Evolutionary conservation across 164 flowering plant genomes (phyloP).

Genomic region (Sedum album): DNA sequence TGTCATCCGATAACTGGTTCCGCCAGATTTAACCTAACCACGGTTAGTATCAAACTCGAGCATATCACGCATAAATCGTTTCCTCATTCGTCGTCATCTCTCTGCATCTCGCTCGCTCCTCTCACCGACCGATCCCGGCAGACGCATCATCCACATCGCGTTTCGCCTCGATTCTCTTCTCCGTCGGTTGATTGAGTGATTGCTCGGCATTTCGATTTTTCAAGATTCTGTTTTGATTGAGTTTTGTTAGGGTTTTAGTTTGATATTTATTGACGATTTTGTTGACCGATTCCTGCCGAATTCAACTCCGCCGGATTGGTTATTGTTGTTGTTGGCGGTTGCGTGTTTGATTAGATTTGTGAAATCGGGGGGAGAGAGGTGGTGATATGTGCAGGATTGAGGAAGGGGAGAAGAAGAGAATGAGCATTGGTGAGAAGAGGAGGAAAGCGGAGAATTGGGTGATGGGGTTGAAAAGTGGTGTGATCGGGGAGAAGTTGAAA

Average conservation of each 20-base stretch:
- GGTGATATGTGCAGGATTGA: background rate
- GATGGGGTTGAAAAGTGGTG: constrained; percentile 18
- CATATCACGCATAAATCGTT: too few relatives aligned
- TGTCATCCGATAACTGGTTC: too few relatives aligned
- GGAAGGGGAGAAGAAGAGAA: background rate
- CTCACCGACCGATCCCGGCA: background rate
- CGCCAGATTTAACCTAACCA: too few relatives aligned
- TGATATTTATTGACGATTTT: background rate
- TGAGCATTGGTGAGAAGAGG: background rate
- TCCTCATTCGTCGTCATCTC: background rate
- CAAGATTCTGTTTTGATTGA: background rate
- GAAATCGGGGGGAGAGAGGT: too few relatives aligned
- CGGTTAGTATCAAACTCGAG: too few relatives aligned
- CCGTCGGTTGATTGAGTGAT: background rate
- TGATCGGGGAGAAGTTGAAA: constrained; percentile 17
- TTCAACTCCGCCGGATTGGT: too few relatives aligned
- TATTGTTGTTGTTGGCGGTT: too few relatives aligned
- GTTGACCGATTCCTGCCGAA: too few relatives aligned
- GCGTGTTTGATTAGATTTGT: too few relatives aligned
- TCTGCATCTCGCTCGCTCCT: background rate
- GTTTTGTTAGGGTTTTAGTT: background rate
- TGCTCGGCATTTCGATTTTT: background rate
- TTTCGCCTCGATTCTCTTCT: background rate
- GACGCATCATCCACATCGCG: background rate
- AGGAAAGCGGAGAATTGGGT: constrained; percentile 9